Percentiles rank a stretch among this genome's conserved stretches.
Evolutionary conservation across 2,329 filamentous ascomycete genomes (phyloP).

Genomic region (Penicillium fuscoglaucum): DNA sequence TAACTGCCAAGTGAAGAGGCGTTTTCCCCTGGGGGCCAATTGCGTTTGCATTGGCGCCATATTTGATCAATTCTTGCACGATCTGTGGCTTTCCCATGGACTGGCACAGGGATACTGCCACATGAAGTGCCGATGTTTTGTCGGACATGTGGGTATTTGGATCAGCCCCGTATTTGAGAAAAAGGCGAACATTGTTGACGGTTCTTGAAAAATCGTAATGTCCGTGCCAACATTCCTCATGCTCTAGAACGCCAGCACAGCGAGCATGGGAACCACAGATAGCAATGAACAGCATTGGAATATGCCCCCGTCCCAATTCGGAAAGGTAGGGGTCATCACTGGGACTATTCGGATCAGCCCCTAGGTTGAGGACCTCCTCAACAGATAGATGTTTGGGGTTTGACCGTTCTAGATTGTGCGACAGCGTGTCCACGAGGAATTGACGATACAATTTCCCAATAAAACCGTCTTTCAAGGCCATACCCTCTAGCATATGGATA

Average conservation of each 20-base stretch:
- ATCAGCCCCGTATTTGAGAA: not conserved
- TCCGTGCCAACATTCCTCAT: accelerated
- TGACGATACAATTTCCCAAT: constrained; percentile 40
- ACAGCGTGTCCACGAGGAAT: not conserved
- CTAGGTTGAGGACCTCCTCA: not conserved
- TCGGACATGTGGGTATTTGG: not conserved
- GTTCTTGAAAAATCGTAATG: not conserved
- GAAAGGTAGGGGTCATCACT: not conserved
- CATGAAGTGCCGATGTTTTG: not conserved
- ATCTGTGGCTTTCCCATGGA: not conserved
- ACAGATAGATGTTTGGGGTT: not conserved
- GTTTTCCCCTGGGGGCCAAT: not conserved
- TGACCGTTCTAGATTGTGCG: not conserved
- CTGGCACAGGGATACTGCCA: not conserved
- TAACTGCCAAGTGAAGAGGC: not conserved
- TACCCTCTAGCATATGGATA: constrained; percentile 41
- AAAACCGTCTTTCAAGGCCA: constrained; percentile 62
- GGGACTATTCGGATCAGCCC: not conserved
- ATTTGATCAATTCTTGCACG: not conserved
- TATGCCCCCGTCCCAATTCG: not conserved
- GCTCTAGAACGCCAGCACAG: not conserved
- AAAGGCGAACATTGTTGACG: not conserved
- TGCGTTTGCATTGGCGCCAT: not conserved
- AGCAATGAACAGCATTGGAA: not conserved
- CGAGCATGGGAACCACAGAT: not conserved